Base-by-base conservation (phyloP, 2,329 filamentous ascomycete species). In the Lasiodiplodia gonubiensis region DNA sequence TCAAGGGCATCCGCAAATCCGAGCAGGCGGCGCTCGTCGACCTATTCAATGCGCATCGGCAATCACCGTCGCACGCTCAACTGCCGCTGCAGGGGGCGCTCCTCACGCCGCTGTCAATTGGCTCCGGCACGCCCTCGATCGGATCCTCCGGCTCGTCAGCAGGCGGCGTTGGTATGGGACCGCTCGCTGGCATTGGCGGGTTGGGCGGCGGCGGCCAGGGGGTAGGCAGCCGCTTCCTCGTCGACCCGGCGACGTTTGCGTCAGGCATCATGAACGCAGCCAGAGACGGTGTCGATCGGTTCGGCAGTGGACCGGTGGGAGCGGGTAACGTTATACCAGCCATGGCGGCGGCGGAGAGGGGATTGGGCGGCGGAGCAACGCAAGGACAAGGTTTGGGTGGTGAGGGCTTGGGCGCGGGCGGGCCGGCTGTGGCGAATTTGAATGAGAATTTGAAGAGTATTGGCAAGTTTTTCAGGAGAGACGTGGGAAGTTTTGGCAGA, bases 401-500 rank as follows among this genome's bases (percentile, higher is more conserved):
- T 75, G 68, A 69, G 27, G 30, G 30, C 30, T 33, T 33, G 30
- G 30, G 7, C 12, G 68, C 68, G 70, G 68, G 67, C 78, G 53
- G 72, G 70, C 54, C 71, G 84, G 66, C 87, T 66, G 88, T 90
- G 73, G 88, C 87, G 8, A 92, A 91, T 64, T 87, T 97, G 70
- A 97, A 97, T 76, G 94, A 97, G 80, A 97, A 97, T 79, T 78
- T 98, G 79, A 94, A 93, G 82, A 97, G 93, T 77, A 92, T 99
- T 80, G 94, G 94, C 27, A 97, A 97, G 80, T 97, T 98, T 81
- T 98, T 98, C 83, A 89, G 91, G 70, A 85, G 94, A 70, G 94
- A 97, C 81, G 89, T 94, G 70, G 91, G 92, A 0, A 73, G 72
- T 0, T 78, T 79, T 55, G 74, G 75, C 57, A 75, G 77, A 7